Evolutionary conservation across 73 alveolate genomes (phyloP).

Genomic region (Tetrahymena elliotti): DNA sequence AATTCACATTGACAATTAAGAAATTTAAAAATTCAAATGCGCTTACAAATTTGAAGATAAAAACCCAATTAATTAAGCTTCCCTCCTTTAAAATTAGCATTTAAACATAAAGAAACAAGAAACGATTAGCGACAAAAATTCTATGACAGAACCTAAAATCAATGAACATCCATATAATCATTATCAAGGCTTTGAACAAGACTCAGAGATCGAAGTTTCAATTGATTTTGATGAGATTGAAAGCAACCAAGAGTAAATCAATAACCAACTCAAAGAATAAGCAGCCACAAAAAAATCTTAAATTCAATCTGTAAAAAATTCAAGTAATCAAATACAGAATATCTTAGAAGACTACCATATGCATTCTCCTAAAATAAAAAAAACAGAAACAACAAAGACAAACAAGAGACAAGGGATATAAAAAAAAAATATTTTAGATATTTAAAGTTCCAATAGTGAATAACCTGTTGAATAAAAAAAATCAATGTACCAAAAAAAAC

Average conservation of each 20-base stretch:
- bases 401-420: too few species aligned
- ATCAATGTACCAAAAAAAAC: background rate
- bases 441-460: background rate
- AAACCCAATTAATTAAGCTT: background rate
- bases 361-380: background rate
- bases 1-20: too few species aligned
- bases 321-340: background rate
- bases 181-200: background rate
- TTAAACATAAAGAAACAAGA: background rate
- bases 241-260: background rate
- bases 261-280: background rate
- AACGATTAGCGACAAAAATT: background rate
- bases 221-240: background rate
- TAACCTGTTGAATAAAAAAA: background rate
- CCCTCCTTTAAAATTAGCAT: background rate
- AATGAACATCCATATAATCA: background rate
- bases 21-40: background rate
- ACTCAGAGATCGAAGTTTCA: background rate
- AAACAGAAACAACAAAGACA: background rate
- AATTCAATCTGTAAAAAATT: background rate
- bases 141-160: background rate
- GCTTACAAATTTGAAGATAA: background rate
- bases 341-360: background rate
- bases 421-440: background rate
- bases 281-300: background rate